Evolutionary conservation across 768 basidiomycete genomes (phyloP).

Genomic region (Postia placenta): DNA sequence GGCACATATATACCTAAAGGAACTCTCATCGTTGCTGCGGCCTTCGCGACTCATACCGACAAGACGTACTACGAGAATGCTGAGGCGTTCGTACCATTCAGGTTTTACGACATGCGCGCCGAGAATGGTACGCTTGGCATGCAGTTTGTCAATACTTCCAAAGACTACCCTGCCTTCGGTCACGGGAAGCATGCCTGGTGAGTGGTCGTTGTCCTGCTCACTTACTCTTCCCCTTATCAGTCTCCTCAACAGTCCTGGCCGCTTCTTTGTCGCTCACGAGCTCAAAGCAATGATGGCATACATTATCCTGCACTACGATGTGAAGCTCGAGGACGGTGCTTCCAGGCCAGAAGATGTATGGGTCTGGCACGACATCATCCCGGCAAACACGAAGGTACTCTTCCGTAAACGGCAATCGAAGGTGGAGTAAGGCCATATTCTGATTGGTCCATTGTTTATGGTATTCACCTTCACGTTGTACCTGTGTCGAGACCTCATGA

Average conservation of each 20-base stretch:
- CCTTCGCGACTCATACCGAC: constrained; percentile 25
- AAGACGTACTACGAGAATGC: constrained; percentile 28
- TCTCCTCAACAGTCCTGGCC: constrained; percentile 22
- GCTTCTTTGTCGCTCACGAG: constrained; percentile 27
- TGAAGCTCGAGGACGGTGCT: constrained; percentile 27
- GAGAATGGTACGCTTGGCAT: constrained; percentile 15
- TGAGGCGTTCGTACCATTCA: constrained; percentile 34
- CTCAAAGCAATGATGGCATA: constrained; percentile 28
- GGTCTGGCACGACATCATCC: no score
- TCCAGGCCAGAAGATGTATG: no score
- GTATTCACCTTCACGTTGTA: no score
- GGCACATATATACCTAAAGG: constrained; percentile 36
- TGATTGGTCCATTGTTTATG: no score
- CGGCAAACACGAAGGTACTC: no score
- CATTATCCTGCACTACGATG: constrained; percentile 25
- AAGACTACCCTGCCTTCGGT: constrained; percentile 10
- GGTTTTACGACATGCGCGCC: constrained; percentile 26
- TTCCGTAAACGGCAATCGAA: no score
- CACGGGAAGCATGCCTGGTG: constrained; percentile 15
- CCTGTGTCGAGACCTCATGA: no score
- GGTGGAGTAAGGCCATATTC: no score
- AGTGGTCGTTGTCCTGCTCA: no score
- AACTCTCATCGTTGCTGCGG: constrained; percentile 26
- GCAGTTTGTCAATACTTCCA: constrained; percentile 8
- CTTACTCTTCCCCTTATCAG: no score